These are phyloP conservation scores for Teratosphaeria gauchensis DNA, from an alignment of 2,329 filamentous ascomycete genomes.

Conservation along the genomic window DNA sequence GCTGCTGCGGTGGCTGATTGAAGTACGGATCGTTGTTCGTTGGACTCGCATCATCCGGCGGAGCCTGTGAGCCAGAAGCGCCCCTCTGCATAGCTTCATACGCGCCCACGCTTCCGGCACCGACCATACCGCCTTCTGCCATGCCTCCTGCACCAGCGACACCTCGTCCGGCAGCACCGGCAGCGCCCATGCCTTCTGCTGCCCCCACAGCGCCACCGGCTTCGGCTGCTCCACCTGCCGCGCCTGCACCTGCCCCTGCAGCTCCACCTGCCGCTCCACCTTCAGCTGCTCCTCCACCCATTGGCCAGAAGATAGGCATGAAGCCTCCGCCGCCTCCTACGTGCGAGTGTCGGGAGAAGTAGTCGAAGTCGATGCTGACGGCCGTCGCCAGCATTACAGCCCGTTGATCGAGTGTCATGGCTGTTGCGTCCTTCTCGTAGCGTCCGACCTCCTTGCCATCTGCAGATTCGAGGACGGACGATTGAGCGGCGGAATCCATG, in stretches of 20 bases:
- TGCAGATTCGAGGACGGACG: slow-evolving; percentile 17
- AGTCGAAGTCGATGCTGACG: slow-evolving; percentile 57
- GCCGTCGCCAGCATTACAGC: slow-evolving; percentile 58
- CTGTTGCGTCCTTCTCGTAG: slow-evolving; percentile 26
- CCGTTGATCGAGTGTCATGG: slow-evolving; percentile 56
- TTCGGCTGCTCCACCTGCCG: slow-evolving; percentile 30
- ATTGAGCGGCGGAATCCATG: slow-evolving; percentile 50
- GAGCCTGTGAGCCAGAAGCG: slow-evolving; percentile 23
- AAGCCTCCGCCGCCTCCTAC: slow-evolving; percentile 35
- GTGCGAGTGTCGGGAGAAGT: slow-evolving; percentile 53
- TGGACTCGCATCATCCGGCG: slow-evolving; percentile 24
- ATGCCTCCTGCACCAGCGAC: slow-evolving; percentile 27
- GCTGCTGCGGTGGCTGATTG: slow-evolving; percentile 6
- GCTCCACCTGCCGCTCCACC: slow-evolving; percentile 28
- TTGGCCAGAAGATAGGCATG: slow-evolving; percentile 45
- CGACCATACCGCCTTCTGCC: slow-evolving; percentile 29
- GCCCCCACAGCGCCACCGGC: slow-evolving; percentile 31
- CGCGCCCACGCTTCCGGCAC: slow-evolving; percentile 52
- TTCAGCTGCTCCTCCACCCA: slow-evolving; percentile 26
- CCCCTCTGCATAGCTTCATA: slow-evolving; percentile 54
- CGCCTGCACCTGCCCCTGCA: slow-evolving; percentile 25
- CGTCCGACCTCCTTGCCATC: slow-evolving; percentile 16
- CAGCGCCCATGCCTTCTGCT: slow-evolving; percentile 22
- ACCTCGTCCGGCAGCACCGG: slow-evolving; percentile 18
- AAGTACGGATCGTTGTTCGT: slow-evolving; percentile 16